Percentiles rank a stretch among this genome's conserved stretches.
Evolutionary conservation across 2,329 filamentous ascomycete genomes (phyloP).

Genomic region (Pestalotiopsis fici): DNA sequence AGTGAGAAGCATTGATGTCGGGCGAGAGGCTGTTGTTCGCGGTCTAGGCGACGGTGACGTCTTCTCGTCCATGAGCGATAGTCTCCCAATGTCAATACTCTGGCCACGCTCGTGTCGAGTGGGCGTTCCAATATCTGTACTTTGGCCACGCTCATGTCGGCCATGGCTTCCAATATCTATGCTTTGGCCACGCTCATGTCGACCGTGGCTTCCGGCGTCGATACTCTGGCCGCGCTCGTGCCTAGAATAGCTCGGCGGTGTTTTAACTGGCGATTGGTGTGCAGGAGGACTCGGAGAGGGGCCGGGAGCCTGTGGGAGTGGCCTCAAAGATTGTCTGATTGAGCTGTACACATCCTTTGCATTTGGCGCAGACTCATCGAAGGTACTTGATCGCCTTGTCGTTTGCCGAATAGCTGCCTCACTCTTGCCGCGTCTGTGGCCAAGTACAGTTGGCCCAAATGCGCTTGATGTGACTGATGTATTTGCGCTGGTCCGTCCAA

Average conservation of each 20-base stretch:
- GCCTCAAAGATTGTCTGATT: slow-evolving; percentile 75
- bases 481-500: slow-evolving; percentile 67
- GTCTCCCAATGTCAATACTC: slow-evolving; percentile 19
- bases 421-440: slow-evolving; percentile 76
- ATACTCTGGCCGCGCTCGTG: slow-evolving; percentile 22
- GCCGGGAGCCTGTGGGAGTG: slow-evolving; percentile 68
- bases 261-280: slow-evolving; percentile 23
- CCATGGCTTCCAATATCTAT: slow-evolving; percentile 4
- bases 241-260: slow-evolving; percentile 17
- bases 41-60: slow-evolving; percentile 25
- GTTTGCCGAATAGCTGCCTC: slow-evolving; percentile 61
- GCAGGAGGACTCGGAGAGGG: slow-evolving; percentile 47
- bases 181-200: slow-evolving; percentile 56
- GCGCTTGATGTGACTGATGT: slow-evolving; percentile 68
- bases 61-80: slow-evolving; percentile 40
- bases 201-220: slow-evolving; percentile 36
- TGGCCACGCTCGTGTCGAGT: slow-evolving; percentile 56
- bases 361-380: slow-evolving; percentile 41
- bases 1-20: slow-evolving; percentile 63
- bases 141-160: slow-evolving; percentile 25
- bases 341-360: slow-evolving; percentile 70
- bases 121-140: slow-evolving; percentile 1
- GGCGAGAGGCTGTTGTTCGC: slow-evolving; percentile 38
- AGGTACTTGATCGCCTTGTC: slow-evolving; percentile 47
- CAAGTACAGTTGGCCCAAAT: slow-evolving; percentile 42